phyloP scores from a whole-genome alignment of 768 basidiomycete species.

The Baorangia bicolor region DNA sequence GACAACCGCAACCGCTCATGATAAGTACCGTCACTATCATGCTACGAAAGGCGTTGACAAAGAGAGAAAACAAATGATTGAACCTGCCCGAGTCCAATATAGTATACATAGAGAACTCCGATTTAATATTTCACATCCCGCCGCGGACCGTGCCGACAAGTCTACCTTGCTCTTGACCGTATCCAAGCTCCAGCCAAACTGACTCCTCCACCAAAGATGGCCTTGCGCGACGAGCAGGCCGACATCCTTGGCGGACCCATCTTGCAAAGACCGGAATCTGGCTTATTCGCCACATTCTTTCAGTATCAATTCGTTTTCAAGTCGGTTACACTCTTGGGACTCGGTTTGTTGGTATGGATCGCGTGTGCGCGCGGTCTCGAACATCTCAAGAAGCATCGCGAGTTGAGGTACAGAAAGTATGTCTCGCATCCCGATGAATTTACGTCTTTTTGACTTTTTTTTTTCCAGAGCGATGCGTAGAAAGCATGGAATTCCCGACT shows the following conservation, averaged over 20 bases:
- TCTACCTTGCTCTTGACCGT: slow-evolving; percentile 19
- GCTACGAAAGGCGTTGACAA: background rate
- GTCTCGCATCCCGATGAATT: slow-evolving; percentile 22
- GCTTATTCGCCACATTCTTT: slow-evolving; percentile 33
- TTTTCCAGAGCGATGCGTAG: slow-evolving; percentile 62
- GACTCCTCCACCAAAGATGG: slow-evolving; percentile 42
- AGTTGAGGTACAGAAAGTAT: slow-evolving; percentile 65
- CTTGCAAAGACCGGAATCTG: slow-evolving; percentile 35
- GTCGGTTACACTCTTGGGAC: slow-evolving; percentile 36
- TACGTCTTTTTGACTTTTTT: slow-evolving; percentile 14
- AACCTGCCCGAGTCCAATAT: background rate
- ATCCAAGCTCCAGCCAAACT: slow-evolving; percentile 20
- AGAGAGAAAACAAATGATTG: background rate
- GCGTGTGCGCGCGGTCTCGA: slow-evolving; percentile 40
- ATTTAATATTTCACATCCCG: slow-evolving; percentile 24
- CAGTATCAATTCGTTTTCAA: slow-evolving; percentile 38
- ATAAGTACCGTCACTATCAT: background rate
- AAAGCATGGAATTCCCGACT: slow-evolving; percentile 81
- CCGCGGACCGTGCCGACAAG: slow-evolving; percentile 17
- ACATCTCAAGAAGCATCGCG: slow-evolving; percentile 55
- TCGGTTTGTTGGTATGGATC: slow-evolving; percentile 37
- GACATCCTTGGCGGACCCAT: slow-evolving; percentile 70
- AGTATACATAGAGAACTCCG: slow-evolving; percentile 16
- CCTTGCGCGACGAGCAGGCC: slow-evolving; percentile 53
- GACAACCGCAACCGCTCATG: background rate